Evolutionary conservation across 495 filamentous ascomycete species (phyloP), one percentile per base, ranked within the genome.

Genomic region (Penicillium cinerascens): DNA sequence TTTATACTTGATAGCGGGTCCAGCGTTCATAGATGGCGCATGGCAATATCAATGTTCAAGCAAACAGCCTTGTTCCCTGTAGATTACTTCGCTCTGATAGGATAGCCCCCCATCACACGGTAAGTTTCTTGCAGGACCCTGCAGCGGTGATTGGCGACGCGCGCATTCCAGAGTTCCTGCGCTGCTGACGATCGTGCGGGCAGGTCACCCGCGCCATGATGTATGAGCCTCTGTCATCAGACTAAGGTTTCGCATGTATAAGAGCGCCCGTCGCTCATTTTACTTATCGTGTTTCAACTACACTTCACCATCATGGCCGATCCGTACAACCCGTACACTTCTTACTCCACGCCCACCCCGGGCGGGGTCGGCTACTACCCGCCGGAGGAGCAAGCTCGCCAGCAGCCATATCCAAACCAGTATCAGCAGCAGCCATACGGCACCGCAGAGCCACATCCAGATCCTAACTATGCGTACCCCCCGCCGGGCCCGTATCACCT

Each of bases 281-380:
- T 16, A 26, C 17, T 16, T 22, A 22, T 16, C 33, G 29, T 16
- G 33, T 26, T 4, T 25, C 35, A 25, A 10, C n/a, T 7, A 39
- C n/a, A 17, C 5, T n/a, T n/a, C 51, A 42, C 23, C 54, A 59
- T 40, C 45, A 79, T 80, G 77, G 78, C 75, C 6, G 77, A 75
- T 42, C 74, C 74, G 16, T 80, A 80, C 66, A 70, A 78, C 67
- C 74, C 65, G 13, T 73, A 70, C 43, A 47, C 63, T 40, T 54
- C 57, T 25, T 68, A 65, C 39, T 42, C 55, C 33, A 56, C 65
- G 17, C 56, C 60, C 17, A 52, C 60, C 6, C 63, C 63, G 7
- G 56, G 64, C 21, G 65, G 55, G 23, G 60, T 66, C 39, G 44
- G 64, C 40, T 64, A 72, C 52, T 66, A 64, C 43, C 64, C 60